Percentiles rank a stretch among this genome's conserved stretches.
Conservation (phyloP, 1,284 basidiomycete genomes). For the Quambalaria eucalypti region DNA sequence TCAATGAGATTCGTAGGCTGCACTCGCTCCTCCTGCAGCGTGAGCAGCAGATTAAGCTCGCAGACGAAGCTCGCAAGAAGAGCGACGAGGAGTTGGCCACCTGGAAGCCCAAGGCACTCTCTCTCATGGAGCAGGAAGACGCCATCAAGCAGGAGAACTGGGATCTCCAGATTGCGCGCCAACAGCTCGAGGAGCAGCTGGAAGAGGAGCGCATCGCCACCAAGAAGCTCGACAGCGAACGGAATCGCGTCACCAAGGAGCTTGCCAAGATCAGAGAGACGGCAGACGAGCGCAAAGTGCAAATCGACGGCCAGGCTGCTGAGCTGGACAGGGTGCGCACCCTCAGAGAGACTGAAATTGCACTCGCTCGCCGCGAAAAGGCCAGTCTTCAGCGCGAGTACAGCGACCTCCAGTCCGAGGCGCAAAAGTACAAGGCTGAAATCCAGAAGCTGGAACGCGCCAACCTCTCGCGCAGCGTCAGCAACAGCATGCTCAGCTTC, state of each 20-base stretch:
- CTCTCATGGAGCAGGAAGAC: slow-evolving; percentile 51
- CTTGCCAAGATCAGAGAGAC: slow-evolving; percentile 67
- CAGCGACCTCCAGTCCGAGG: slow-evolving; percentile 71
- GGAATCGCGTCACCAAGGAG: slow-evolving; percentile 67
- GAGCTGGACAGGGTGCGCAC: slow-evolving; percentile 67
- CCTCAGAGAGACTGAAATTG: slow-evolving; percentile 84
- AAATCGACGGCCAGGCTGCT: slow-evolving; percentile 62
- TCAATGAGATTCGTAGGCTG: slow-evolving; percentile 30
- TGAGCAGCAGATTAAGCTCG: slow-evolving; percentile 16
- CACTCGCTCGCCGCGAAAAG: slow-evolving; percentile 73
- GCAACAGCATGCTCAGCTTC: slow-evolving; percentile 3
- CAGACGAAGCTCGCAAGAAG: slow-evolving; percentile 17
- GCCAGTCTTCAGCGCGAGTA: slow-evolving; percentile 84
- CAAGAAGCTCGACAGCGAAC: slow-evolving; percentile 69
- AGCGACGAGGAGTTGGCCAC: slow-evolving; percentile 30
- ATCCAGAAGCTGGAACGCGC: slow-evolving; percentile 1
- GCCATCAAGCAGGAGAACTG: slow-evolving; percentile 96
- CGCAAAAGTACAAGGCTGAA: slow-evolving; percentile 66
- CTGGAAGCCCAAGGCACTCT: slow-evolving; percentile 33
- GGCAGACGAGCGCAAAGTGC: slow-evolving; percentile 74
- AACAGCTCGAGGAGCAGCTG: slow-evolving; percentile 68
- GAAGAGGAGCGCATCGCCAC: slow-evolving; percentile 60
- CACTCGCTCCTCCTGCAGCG: slow-evolving; percentile 31
- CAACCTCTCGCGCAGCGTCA: slow-evolving; percentile 6
- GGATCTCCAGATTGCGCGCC: slow-evolving; percentile 87